Percentiles rank a stretch among this genome's conserved stretches.
Evolutionary conservation across 2,329 filamentous ascomycete genomes (phyloP).

Genomic region (Apiospora sp.): DNA sequence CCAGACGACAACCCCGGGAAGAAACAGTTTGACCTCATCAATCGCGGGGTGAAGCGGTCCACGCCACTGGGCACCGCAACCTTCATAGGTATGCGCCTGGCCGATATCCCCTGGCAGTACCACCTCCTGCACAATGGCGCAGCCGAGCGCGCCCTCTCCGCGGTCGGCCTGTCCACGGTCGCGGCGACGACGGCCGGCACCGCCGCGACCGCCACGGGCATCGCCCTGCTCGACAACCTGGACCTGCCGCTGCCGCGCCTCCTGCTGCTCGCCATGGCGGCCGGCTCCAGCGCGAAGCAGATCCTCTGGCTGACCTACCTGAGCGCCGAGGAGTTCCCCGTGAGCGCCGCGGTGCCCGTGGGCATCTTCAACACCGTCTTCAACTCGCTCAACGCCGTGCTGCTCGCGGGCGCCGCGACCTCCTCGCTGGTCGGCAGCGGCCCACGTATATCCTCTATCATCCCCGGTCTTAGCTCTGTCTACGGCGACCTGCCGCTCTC

Average conservation of each 20-base stretch:
- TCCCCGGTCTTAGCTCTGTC: neutral
- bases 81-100: slow-evolving; percentile 49
- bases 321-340: slow-evolving; percentile 58
- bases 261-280: slow-evolving; percentile 61
- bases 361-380: slow-evolving; percentile 60
- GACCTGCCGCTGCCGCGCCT: slow-evolving; percentile 47
- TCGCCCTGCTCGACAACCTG: slow-evolving; percentile 24
- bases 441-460: slow-evolving; percentile 27
- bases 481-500: slow-evolving; percentile 33
- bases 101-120: slow-evolving; percentile 44
- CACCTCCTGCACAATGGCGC: slow-evolving; percentile 50
- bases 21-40: slow-evolving; percentile 43
- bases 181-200: neutral
- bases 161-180: slow-evolving; percentile 19
- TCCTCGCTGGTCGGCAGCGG: slow-evolving; percentile 45
- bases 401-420: slow-evolving; percentile 58
- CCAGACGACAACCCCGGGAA: slow-evolving; percentile 4
- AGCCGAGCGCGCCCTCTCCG: slow-evolving; percentile 25
- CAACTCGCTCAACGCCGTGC: slow-evolving; percentile 63
- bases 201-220: slow-evolving; percentile 3
- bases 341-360: slow-evolving; percentile 51
- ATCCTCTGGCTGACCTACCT: slow-evolving; percentile 59
- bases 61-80: slow-evolving; percentile 46
- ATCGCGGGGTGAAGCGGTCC: slow-evolving; percentile 46
- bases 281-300: slow-evolving; percentile 62